Conservation (phyloP, 192 early-diverging fungal genomes). For the Coemansia sp. region DNA sequence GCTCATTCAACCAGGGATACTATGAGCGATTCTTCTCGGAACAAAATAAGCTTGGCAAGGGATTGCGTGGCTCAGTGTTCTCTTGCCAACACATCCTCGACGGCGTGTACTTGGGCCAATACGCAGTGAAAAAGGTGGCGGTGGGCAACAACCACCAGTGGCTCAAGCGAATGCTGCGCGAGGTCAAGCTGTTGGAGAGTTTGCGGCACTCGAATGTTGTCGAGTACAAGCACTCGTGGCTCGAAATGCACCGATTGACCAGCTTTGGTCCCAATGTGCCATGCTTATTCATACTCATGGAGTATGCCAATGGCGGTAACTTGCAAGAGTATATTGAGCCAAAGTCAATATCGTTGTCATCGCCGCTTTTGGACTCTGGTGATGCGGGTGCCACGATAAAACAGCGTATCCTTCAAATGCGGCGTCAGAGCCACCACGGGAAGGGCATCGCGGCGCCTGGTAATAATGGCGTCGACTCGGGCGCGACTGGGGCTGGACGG, state of each 20-base stretch:
- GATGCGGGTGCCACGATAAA: conserved; percentile 25
- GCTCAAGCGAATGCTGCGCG: conserved; percentile 90
- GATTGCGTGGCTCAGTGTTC: conserved; percentile 87
- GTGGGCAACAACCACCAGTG: conserved; percentile 88
- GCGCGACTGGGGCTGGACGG: neutral
- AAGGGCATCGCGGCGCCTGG: neutral
- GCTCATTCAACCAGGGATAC: conserved; percentile 92
- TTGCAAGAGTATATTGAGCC: conserved; percentile 86
- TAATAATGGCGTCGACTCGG: neutral
- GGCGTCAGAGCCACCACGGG: conserved; percentile 18
- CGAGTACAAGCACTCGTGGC: conserved; percentile 95
- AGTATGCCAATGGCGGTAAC: conserved; percentile 91
- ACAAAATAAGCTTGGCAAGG: conserved; percentile 82
- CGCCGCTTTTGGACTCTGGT: neutral
- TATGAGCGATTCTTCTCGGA: conserved; percentile 93
- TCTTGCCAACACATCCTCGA: conserved; percentile 81
- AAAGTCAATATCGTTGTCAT: neutral
- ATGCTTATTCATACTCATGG: conserved; percentile 95
- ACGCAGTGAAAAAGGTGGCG: conserved; percentile 93
- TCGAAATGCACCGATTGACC: conserved; percentile 79
- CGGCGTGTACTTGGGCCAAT: conserved; percentile 72
- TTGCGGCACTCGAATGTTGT: conserved; percentile 91
- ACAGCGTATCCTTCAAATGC: conserved; percentile 27
- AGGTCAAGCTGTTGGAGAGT: conserved; percentile 88
- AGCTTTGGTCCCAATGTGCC: conserved; percentile 79